Base-by-base conservation (phyloP, 2,329 filamentous ascomycete genomes). In the Pseudomassariella vexata region DNA sequence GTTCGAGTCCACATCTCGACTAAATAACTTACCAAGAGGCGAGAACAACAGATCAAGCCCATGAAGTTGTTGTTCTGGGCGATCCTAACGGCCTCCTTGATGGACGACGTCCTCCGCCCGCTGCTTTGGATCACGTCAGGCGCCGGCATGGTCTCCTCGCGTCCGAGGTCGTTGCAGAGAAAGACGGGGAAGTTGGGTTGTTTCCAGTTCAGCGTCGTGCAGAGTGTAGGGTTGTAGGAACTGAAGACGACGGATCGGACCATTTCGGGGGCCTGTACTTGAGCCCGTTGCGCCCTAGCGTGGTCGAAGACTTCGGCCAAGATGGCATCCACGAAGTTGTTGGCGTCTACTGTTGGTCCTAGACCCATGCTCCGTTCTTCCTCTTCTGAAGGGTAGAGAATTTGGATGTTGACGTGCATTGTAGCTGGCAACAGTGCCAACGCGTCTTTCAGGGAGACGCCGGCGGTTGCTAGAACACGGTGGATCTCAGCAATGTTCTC, bases 141-240 rank as follows among this genome's bases (percentile, higher is more conserved):
- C 10, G 56, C 52, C 6, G 49, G 47, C 36, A 60, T 59, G n/a
- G 41, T 49, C 18, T 68, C 70, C 38, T 79, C 74, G 6, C 73
- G 68, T 15, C 87, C 87, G 17, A 96, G 75, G 38, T 95, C 88
- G 56, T 96, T 96, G 63, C 89, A 95, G 28, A 96, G 70, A 47
- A 98, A 85, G 0, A 96, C 86, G 0, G 92, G 92, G 56, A 95
- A 98, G 54, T 96, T 98, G 3, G 92, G 92, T 58, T 98, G 92
- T 59, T 98, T 98, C 92, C 92, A 98, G 60, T 98, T 98, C 48
- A 98, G 64, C 5, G 90, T 89, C 11, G 86, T 94, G 61, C 92
- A 98, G 14, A 96, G 76, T 42, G 82, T 83, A 9, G 85, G 71
- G 53, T 94, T 95, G 59, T 90, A 95, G 15, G 87, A 94, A 48